Percentiles rank a stretch among this genome's conserved stretches.
Evolutionary conservation across 1,139 yeast genomes (phyloP).

Genomic region (Sugiyamaella sp.): DNA sequence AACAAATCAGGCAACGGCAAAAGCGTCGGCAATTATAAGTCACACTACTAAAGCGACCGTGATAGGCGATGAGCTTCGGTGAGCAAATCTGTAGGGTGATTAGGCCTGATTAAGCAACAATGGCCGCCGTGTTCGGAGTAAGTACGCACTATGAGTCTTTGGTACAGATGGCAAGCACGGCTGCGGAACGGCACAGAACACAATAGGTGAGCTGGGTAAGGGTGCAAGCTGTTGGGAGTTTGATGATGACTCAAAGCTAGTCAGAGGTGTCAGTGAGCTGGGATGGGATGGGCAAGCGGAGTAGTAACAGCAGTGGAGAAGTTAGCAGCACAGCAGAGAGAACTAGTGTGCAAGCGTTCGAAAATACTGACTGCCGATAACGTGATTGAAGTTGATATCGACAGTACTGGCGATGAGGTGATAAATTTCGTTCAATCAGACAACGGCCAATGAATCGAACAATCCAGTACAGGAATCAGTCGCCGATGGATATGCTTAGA

Average conservation of each 20-base stretch:
- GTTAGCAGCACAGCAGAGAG: too few relatives aligned
- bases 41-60: background rate
- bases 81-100: slow-evolving; percentile 8
- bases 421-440: too few relatives aligned
- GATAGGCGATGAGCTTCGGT: slow-evolving; percentile 6
- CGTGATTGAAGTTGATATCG: too few relatives aligned
- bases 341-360: too few relatives aligned
- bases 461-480: too few relatives aligned
- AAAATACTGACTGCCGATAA: too few relatives aligned
- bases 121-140: slow-evolving; percentile 9
- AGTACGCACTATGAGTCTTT: slow-evolving; percentile 11
- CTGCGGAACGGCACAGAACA: background rate
- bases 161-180: slow-evolving; percentile 2
- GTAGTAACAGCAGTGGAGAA: too few relatives aligned
- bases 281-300: too few relatives aligned
- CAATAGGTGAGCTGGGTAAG: background rate
- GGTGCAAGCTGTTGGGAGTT: background rate
- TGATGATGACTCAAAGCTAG: slow-evolving; percentile 6
- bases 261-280: too few relatives aligned
- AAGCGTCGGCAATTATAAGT: slow-evolving; percentile 1
- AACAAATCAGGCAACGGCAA: slow-evolving; percentile 10
- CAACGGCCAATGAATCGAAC: too few relatives aligned
- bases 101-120: slow-evolving; percentile 5
- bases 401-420: too few relatives aligned
- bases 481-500: too few relatives aligned